Percentiles rank a stretch among this genome's conserved stretches.
Evolutionary conservation across 208 protist species (phyloP).

Genomic region (Porcisia hertigi): DNA sequence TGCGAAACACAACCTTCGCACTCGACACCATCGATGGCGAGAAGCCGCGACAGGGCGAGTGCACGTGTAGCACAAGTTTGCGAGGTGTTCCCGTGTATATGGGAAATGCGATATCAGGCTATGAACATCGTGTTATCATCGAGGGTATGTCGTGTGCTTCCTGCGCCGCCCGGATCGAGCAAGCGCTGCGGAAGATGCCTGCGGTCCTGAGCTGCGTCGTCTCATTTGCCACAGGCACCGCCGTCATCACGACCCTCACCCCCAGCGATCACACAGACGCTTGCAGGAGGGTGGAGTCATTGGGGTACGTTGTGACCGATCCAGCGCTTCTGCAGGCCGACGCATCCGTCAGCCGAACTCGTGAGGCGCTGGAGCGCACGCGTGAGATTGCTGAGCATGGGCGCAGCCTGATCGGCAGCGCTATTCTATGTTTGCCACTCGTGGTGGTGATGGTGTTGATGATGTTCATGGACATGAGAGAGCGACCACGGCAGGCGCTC

Average conservation of each 20-base stretch:
- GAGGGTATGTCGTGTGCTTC: constrained; percentile 93
- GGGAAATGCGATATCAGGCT: constrained; percentile 16
- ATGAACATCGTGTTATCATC: constrained; percentile 47
- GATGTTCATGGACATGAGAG: constrained; percentile 38
- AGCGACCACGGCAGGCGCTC: constrained; percentile 23
- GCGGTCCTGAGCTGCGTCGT: constrained; percentile 63
- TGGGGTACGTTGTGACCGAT: constrained; percentile 45
- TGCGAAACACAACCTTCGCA: constrained; percentile 24
- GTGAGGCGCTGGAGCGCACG: constrained; percentile 60
- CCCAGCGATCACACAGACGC: constrained; percentile 15
- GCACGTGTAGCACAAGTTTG: constrained; percentile 31
- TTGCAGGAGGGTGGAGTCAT: constrained; percentile 37
- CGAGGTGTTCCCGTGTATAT: constrained; percentile 18
- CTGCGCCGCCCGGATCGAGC: constrained; percentile 89
- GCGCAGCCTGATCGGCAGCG: constrained; percentile 43
- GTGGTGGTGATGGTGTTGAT: constrained; percentile 72
- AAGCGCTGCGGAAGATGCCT: constrained; percentile 28
- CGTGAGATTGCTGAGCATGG: constrained; percentile 64
- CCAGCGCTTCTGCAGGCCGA: constrained; percentile 16
- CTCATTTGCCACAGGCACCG: constrained; percentile 68
- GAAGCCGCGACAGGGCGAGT: constrained; percentile 13
- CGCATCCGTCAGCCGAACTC: constrained; percentile 32
- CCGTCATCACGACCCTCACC: constrained; percentile 29
- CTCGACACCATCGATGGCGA: constrained; percentile 21
- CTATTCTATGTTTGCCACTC: constrained; percentile 68